Evolutionary conservation across 805 yeast species (phyloP).

Genomic region (Starmerella geochares): DNA sequence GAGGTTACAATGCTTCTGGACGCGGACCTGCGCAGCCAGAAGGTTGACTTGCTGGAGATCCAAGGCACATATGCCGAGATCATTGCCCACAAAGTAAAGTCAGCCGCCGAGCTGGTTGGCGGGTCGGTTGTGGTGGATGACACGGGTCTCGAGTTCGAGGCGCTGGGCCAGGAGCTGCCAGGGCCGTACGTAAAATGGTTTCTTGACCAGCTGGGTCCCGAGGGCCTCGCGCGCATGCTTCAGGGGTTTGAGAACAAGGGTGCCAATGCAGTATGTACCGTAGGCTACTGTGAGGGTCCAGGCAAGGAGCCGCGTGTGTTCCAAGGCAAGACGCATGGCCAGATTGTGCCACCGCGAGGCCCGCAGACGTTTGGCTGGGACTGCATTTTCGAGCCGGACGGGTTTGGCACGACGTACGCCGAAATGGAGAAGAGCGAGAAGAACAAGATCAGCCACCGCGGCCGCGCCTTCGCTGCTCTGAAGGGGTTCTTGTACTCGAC

Average conservation of each 20-base stretch:
- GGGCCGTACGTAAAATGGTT: conserved; percentile 98
- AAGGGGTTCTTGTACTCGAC: conserved; percentile 37
- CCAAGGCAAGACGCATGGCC: conserved; percentile 76
- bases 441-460: conserved; percentile 80
- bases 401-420: conserved; percentile 64
- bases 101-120: conserved; percentile 50
- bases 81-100: conserved; percentile 64
- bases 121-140: conserved; percentile 94
- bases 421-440: conserved; percentile 72
- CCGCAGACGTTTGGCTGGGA: conserved; percentile 90
- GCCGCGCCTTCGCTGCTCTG: conserved; percentile 66
- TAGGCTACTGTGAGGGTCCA: conserved; percentile 81
- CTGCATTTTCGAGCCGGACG: conserved; percentile 75
- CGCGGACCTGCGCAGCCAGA: conserved; percentile 44
- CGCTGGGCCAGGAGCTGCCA: conserved; percentile 64
- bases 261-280: conserved; percentile 84
- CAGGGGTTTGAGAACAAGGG: conserved; percentile 70
- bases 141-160: conserved; percentile 77
- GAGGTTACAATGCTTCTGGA: conserved; percentile 70
- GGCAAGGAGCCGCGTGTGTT: conserved; percentile 62
- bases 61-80: conserved; percentile 83
- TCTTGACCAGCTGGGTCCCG: conserved; percentile 59
- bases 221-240: conserved; percentile 67
- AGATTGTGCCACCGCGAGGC: conserved; percentile 68
- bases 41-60: conserved; percentile 76